phyloP scores from a whole-genome alignment of 805 yeast genomes.

The Schwanniomyces sp. region DNA sequence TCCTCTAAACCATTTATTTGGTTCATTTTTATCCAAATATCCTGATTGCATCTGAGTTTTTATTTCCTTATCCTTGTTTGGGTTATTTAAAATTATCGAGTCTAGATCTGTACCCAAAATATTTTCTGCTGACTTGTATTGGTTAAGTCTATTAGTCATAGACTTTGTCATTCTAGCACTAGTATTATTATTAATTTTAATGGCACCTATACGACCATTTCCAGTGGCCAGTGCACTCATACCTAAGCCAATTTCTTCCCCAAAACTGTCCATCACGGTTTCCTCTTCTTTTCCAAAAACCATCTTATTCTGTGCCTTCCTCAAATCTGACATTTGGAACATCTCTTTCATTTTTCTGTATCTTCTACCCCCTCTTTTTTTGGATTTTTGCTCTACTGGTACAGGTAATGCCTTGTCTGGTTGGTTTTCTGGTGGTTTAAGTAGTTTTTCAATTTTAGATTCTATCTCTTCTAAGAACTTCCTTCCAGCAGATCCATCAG shows the following conservation, averaged over 20 bases:
- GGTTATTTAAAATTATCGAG: slow-evolving; percentile 11
- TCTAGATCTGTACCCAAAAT: slow-evolving; percentile 13
- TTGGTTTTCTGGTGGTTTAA: slow-evolving; percentile 71
- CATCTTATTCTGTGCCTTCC: slow-evolving; percentile 82
- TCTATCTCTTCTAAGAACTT: slow-evolving; percentile 61
- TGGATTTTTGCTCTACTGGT: slow-evolving; percentile 74
- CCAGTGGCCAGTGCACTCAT: slow-evolving; percentile 45
- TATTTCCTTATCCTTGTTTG: neutral
- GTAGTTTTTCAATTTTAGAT: slow-evolving; percentile 65
- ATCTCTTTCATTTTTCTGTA: slow-evolving; percentile 79
- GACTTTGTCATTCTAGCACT: slow-evolving; percentile 61
- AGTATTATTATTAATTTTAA: slow-evolving; percentile 45
- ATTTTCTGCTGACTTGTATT: neutral
- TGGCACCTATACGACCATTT: slow-evolving; percentile 15
- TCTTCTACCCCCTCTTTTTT: slow-evolving; percentile 84
- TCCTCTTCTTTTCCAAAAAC: slow-evolving; percentile 77
- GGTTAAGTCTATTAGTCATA: slow-evolving; percentile 49
- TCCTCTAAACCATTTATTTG: slow-evolving; percentile 20
- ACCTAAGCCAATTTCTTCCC: slow-evolving; percentile 83
- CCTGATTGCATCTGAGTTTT: neutral
- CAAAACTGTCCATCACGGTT: slow-evolving; percentile 59
- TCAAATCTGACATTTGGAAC: slow-evolving; percentile 75
- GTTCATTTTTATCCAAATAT: neutral
- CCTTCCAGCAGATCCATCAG: slow-evolving; percentile 55
- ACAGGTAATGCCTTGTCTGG: slow-evolving; percentile 64